Conservation (phyloP, 305 asterid species). For the Fraxinus greggii region DNA sequence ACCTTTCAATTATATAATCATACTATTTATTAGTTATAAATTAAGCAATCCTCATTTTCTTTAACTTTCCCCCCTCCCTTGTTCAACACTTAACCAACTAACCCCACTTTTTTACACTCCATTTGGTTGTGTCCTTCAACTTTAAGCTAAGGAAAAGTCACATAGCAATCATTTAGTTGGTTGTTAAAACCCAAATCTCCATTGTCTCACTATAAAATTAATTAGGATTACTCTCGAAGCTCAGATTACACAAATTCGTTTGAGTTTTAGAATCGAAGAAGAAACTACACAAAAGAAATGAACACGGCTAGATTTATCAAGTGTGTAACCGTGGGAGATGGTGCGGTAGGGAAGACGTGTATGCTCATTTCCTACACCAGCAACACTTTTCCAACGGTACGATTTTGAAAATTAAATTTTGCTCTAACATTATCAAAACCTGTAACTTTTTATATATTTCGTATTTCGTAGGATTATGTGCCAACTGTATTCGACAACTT, state of each 20-base stretch:
- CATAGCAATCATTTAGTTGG: slow-evolving; percentile 43
- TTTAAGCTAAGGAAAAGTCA: slow-evolving; percentile 49
- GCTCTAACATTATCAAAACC: background rate
- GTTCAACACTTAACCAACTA: slow-evolving; percentile 48
- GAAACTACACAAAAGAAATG: slow-evolving; percentile 27
- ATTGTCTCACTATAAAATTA: background rate
- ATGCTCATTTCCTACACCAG: slow-evolving; percentile 87
- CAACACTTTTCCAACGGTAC: slow-evolving; percentile 71
- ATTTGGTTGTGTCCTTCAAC: slow-evolving; percentile 41
- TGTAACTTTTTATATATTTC: background rate
- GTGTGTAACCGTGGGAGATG: slow-evolving; percentile 92
- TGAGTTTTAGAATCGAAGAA: background rate
- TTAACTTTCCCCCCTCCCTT: slow-evolving; percentile 35
- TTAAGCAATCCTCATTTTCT: slow-evolving; percentile 43
- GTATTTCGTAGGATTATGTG: slow-evolving; percentile 58
- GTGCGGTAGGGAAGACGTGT: slow-evolving; percentile 87
- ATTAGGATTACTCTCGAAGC: slow-evolving; percentile 12
- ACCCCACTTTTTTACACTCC: slow-evolving; percentile 32
- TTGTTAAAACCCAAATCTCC: slow-evolving; percentile 36
- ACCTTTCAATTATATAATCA: slow-evolving; percentile 15
- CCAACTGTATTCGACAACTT: slow-evolving; percentile 88
- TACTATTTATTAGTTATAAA: slow-evolving; percentile 34
- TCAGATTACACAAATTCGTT: background rate
- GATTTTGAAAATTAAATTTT: background rate
- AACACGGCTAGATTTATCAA: slow-evolving; percentile 68